Evolutionary conservation across 805 yeast species (phyloP), one percentile per base, ranked within the genome.

Genomic region (Yamadazyma nakazawae): DNA sequence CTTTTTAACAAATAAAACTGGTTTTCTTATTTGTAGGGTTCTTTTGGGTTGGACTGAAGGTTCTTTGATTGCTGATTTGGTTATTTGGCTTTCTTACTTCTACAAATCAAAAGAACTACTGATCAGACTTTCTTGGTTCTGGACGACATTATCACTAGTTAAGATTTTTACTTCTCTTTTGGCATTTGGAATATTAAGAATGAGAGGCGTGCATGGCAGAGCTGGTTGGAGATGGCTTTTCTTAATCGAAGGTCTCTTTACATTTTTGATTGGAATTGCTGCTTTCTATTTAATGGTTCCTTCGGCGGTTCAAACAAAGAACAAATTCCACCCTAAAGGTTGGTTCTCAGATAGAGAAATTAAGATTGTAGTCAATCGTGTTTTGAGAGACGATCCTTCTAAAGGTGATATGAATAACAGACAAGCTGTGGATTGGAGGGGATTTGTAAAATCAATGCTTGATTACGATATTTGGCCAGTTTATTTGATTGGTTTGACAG

Each of bases 211-310:
- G 7, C 31, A 39, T 17, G 58, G 59, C 14, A 47, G 45, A 48
- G 60, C 54, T 28, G 65, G 65, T 34, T 84, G 89, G 89, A 69
- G 76, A 44, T 84, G 84, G 81, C 65, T 84, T 18, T 84, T 84
- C 52, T 57, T 84, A 16, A 70, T 85, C 44, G 88, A 83, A 58
- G 89, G 90, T 4, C 43, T 74, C 5, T 54, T 81, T 37, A 82
- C 89, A 1, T 60, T 82, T 5, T 16, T 58, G 2, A 69, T 84
- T 51, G 89, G 88, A 1, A 25, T 79, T 24, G 51, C 58, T 34
- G 60, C 67, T 2, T 76, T 65, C 51, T 72, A 62, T 40, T 51
- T 70, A 42, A 79, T 82, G 85, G 83, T 81, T 5, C 72, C 84
- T 0, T 72, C 79, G 2, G 78, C 76, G 1, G 75, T 75, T 8